Conservation (phyloP, 768 basidiomycete genomes). For the Tricholoma saponaceum region DNA sequence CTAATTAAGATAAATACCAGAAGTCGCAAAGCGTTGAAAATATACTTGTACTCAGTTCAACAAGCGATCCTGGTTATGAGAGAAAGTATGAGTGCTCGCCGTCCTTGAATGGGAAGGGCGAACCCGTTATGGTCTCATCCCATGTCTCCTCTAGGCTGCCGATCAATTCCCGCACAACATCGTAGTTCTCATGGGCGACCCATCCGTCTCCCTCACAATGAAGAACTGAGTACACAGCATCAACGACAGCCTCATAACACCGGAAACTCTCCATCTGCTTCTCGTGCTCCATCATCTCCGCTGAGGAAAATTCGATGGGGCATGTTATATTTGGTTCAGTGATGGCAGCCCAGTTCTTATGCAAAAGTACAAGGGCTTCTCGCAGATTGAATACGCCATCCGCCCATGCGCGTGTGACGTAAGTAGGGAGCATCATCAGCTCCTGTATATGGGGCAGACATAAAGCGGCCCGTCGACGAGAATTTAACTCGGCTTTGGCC, state of each 20-base stretch:
- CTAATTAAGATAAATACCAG: no score
- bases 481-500: not conserved
- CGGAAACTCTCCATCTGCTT: not conserved
- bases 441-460: not conserved
- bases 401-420: not conserved
- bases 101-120: constrained; percentile 5
- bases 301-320: not conserved
- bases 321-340: constrained; percentile 1
- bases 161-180: not conserved
- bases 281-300: constrained; percentile 1
- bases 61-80: not conserved
- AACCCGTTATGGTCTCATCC: not conserved
- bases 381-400: constrained; percentile 3
- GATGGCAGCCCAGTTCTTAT: not conserved
- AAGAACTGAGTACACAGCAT: not conserved
- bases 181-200: not conserved
- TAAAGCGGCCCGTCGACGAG: not conserved
- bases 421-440: constrained; percentile 3
- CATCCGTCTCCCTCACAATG: not conserved
- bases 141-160: not conserved
- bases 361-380: not conserved
- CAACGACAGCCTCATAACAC: constrained; percentile 1
- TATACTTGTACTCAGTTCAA: no score
- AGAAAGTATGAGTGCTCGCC: constrained; percentile 4
- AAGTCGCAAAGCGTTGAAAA: no score